These are phyloP conservation scores for Cordyceps farinosa DNA, from an alignment of 2,329 filamentous ascomycete genomes.

Conservation along the genomic window DNA sequence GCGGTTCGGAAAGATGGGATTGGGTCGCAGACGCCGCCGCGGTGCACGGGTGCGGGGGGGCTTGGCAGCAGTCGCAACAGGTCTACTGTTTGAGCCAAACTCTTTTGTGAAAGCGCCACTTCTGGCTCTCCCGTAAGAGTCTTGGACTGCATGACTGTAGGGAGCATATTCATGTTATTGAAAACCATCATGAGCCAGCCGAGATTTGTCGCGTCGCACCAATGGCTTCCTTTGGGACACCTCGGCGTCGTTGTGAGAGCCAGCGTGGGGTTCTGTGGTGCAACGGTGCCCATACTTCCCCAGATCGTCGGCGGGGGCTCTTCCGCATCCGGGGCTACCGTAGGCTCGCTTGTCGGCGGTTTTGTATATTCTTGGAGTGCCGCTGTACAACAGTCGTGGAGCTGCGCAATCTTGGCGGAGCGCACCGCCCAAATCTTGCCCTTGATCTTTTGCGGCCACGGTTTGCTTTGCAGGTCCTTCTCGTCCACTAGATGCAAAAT, in stretches of 20 bases:
- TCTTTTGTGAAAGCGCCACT: constrained; percentile 31
- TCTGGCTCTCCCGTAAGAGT: constrained; percentile 19
- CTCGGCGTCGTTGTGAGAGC: constrained; percentile 39
- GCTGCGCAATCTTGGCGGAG: constrained; percentile 48
- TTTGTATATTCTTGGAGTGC: constrained; percentile 46
- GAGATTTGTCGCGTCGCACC: constrained; percentile 50
- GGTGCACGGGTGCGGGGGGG: constrained; percentile 39
- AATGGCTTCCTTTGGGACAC: constrained; percentile 47
- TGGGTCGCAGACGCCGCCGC: constrained; percentile 48
- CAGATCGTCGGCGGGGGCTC: constrained; percentile 23
- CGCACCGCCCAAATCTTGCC: constrained; percentile 48
- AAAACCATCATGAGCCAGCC: constrained; percentile 53
- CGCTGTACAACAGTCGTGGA: constrained; percentile 43
- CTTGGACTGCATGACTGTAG: constrained; percentile 34
- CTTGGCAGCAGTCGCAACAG: constrained; percentile 42
- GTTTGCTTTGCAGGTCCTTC: constrained; percentile 39
- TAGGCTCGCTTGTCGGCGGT: constrained; percentile 24
- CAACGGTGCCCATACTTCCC: constrained; percentile 22
- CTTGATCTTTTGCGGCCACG: constrained; percentile 46
- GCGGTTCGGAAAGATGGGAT: constrained; percentile 44
- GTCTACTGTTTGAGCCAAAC: constrained; percentile 44
- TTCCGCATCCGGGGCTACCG: constrained; percentile 21
- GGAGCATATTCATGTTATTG: constrained; percentile 44
- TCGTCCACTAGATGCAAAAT: constrained; percentile 45
- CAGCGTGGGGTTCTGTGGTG: constrained; percentile 22